phyloP scores from a whole-genome alignment of 495 filamentous ascomycete genomes.

The Astrothelium macrocarpum region DNA sequence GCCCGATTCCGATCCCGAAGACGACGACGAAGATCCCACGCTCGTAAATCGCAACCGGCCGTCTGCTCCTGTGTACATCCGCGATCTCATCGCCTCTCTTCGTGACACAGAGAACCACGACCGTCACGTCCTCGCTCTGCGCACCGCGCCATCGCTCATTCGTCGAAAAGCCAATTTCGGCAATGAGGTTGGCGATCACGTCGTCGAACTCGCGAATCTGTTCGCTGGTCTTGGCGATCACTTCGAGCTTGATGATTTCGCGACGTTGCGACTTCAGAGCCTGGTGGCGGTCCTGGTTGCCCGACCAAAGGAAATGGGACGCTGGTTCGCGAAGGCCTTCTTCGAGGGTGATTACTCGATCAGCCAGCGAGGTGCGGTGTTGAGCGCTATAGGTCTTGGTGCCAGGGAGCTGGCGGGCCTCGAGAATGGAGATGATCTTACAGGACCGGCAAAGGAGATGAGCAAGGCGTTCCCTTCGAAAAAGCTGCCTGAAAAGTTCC shows the following conservation, averaged over 20 bases:
- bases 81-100: constrained; percentile 70
- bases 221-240: constrained; percentile 75
- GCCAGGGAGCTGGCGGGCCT: constrained; percentile 84
- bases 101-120: constrained; percentile 77
- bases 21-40: constrained; percentile 87
- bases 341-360: constrained; percentile 89
- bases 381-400: constrained; percentile 70
- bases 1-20: constrained; percentile 84
- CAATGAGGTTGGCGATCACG: constrained; percentile 74
- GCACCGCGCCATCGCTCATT: constrained; percentile 67
- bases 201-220: constrained; percentile 65
- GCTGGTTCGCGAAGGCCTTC: constrained; percentile 74
- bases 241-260: constrained; percentile 64
- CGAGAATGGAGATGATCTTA: constrained; percentile 47
- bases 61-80: constrained; percentile 83
- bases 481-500: constrained; percentile 50
- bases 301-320: constrained; percentile 65
- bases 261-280: constrained; percentile 65
- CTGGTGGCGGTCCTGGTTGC: constrained; percentile 77
- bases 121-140: constrained; percentile 67
- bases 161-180: constrained; percentile 82
- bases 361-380: constrained; percentile 66
- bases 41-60: constrained; percentile 72
- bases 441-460: constrained; percentile 17
- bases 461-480: constrained; percentile 60